phyloP scores from a whole-genome alignment of 345 rosid species.

The Barbarea vulgaris region DNA sequence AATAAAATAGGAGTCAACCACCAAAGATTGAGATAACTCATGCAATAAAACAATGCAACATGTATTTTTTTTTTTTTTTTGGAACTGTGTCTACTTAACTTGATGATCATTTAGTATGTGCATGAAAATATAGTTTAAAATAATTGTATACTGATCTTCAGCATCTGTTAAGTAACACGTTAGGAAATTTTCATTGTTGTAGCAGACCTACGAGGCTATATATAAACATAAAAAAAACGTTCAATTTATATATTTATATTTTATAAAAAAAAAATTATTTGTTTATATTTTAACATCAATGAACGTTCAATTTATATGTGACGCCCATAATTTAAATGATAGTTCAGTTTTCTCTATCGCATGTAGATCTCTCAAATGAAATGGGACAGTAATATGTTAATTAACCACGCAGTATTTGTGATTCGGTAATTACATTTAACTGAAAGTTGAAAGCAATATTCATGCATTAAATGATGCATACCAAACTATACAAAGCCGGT shows the following conservation, averaged over 20 bases:
- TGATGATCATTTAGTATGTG: too few species aligned
- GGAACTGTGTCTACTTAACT: too few species aligned
- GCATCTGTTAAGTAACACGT: background rate
- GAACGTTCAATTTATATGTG: background rate
- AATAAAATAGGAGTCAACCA: background rate
- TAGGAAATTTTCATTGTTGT: background rate
- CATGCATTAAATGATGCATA: constrained; percentile 36
- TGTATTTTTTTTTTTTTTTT: background rate
- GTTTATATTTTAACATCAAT: too few species aligned
- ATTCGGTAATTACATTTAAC: background rate
- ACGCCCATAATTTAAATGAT: background rate
- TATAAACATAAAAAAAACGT: background rate
- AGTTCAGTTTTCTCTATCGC: background rate
- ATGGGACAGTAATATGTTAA: constrained; percentile 8
- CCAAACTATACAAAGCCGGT: constrained; percentile 38
- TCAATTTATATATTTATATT: background rate
- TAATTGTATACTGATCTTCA: background rate
- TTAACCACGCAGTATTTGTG: constrained; percentile 13
- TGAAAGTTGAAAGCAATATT: constrained; percentile 23
- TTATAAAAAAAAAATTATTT: too few species aligned
- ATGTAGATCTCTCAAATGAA: background rate
- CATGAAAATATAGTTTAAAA: background rate
- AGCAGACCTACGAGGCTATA: background rate
- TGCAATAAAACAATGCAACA: constrained; percentile 5
- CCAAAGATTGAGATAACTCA: background rate